Evolutionary conservation across 2,329 filamentous ascomycete species (phyloP).

Genomic region (Cladophialophora immunda): DNA sequence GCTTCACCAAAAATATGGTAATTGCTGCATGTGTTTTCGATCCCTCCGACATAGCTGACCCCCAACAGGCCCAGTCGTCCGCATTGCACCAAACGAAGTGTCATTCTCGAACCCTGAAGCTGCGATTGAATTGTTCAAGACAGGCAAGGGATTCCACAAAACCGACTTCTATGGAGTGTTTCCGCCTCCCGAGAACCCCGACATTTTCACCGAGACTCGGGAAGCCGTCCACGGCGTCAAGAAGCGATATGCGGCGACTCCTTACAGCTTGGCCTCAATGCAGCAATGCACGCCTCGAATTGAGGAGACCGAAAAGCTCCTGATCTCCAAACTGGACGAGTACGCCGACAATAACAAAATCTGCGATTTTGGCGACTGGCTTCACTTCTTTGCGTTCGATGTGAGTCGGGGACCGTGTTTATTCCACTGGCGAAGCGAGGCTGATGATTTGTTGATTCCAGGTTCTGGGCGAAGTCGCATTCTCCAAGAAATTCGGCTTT

Average conservation of each 20-base stretch:
- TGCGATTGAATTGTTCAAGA: constrained; percentile 56
- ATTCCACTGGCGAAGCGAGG: background rate
- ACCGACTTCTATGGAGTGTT: constrained; percentile 64
- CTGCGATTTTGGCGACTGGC: constrained; percentile 56
- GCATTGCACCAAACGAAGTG: constrained; percentile 60
- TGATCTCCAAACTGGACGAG: constrained; percentile 54
- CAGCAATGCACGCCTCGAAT: constrained; percentile 42
- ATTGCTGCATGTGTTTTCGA: background rate
- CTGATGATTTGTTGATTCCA: constrained; percentile 29
- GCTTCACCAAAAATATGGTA: constrained; percentile 53
- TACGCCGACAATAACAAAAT: constrained; percentile 50
- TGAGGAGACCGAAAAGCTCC: constrained; percentile 52
- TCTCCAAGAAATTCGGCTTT: constrained; percentile 60
- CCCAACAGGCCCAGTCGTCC: constrained; percentile 54
- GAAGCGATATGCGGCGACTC: constrained; percentile 57
- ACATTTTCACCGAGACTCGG: constrained; percentile 66
- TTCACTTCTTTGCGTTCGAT: constrained; percentile 50
- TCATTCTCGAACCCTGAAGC: constrained; percentile 58
- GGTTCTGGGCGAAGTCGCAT: constrained; percentile 50
- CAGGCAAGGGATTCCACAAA: constrained; percentile 63
- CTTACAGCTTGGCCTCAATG: constrained; percentile 44
- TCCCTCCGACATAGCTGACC: constrained; percentile 10
- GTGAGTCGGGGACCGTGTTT: constrained; percentile 36
- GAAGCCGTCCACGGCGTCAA: constrained; percentile 65
- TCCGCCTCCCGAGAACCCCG: constrained; percentile 65